Evolutionary conservation across 257 asterid genomes (phyloP).

Genomic region (Penstemon newberryi): DNA sequence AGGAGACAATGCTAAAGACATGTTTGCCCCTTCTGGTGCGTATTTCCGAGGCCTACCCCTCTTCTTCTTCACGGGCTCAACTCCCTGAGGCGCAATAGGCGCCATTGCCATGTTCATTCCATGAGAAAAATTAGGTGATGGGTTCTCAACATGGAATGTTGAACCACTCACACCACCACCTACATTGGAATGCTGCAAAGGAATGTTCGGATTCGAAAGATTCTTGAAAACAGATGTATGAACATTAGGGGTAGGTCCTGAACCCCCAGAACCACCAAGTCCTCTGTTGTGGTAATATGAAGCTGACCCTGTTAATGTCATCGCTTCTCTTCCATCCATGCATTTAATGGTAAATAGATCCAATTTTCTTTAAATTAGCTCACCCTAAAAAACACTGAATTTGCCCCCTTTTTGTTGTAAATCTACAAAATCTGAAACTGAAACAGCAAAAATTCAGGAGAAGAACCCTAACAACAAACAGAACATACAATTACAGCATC

Average conservation of each 20-base stretch:
- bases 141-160: conserved; percentile 40
- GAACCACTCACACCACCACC: conserved; percentile 31
- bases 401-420: no score
- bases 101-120: conserved; percentile 29
- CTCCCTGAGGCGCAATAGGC: conserved; percentile 22
- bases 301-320: no score
- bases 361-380: no score
- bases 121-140: conserved; percentile 38
- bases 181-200: conserved; percentile 33
- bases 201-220: conserved; percentile 24
- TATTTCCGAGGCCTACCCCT: conserved; percentile 49
- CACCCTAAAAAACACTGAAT: no score
- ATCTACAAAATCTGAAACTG: background rate
- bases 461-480: no score
- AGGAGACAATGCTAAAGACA: conserved; percentile 38
- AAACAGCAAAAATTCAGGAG: background rate
- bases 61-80: conserved; percentile 39
- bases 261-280: no score
- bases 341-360: no score
- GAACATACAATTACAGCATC: no score
- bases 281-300: no score
- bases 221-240: background rate
- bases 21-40: conserved; percentile 38
- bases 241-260: no score
- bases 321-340: background rate